Conservation (phyloP, 2,329 filamentous ascomycete genomes). For the Botrytis sinoallii region DNA sequence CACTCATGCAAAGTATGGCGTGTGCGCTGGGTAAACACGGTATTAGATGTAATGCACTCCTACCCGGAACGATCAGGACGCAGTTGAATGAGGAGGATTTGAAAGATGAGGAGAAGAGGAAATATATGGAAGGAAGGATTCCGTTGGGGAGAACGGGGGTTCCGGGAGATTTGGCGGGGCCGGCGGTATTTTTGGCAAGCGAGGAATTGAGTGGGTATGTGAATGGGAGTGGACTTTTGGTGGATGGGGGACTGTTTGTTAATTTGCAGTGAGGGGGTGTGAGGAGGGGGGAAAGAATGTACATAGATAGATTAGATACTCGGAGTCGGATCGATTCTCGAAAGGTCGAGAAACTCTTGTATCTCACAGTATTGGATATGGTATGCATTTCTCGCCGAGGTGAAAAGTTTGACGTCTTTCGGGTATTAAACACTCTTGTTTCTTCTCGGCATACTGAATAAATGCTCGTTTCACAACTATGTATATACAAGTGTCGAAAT, state of each 20-base stretch:
- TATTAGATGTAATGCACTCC: conserved; percentile 78
- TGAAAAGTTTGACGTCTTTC: background rate
- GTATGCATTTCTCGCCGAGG: background rate
- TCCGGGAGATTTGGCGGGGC: conserved; percentile 73
- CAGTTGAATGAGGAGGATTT: conserved; percentile 83
- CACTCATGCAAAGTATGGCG: conserved; percentile 79
- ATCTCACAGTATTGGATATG: background rate
- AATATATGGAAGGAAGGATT: conserved; percentile 78
- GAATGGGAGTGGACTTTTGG: conserved; percentile 76
- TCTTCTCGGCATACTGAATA: too few species aligned
- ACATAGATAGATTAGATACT: background rate
- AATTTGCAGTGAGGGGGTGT: conserved; percentile 64
- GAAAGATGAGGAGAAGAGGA: conserved; percentile 65
- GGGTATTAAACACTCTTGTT: too few species aligned
- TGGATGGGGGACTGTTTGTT: conserved; percentile 87
- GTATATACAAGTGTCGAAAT: too few species aligned
- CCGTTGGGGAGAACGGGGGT: conserved; percentile 72
- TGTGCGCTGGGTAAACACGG: conserved; percentile 72
- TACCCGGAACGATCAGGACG: conserved; percentile 80
- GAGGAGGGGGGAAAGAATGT: background rate
- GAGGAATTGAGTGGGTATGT: conserved; percentile 77
- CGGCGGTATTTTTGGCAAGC: conserved; percentile 80
- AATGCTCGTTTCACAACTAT: too few species aligned
- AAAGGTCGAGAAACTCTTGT: background rate
- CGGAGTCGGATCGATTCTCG: background rate